phyloP scores from a whole-genome alignment of 2,329 filamentous ascomycete species.

The Ceratocystis ficicola region DNA sequence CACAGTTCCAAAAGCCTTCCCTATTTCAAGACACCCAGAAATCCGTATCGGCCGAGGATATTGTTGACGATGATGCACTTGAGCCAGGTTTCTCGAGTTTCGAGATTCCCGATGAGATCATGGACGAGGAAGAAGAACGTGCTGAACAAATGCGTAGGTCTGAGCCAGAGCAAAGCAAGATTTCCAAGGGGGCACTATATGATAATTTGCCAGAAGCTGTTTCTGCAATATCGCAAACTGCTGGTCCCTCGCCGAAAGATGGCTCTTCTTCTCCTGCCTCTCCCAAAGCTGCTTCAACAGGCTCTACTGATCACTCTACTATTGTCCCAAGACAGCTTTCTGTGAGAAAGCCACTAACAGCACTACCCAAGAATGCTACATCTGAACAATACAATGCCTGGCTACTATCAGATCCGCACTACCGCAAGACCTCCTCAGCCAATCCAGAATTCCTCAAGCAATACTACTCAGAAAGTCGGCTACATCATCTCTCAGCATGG shows the following conservation, averaged over 20 bases:
- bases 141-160: neutral
- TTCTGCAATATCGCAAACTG: neutral
- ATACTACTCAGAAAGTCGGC: slow-evolving; percentile 85
- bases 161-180: neutral
- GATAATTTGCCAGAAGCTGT: neutral
- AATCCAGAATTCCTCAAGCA: slow-evolving; percentile 91
- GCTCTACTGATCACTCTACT: neutral
- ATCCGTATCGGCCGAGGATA: slow-evolving; percentile 15
- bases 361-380: slow-evolving; percentile 52
- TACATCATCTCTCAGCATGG: slow-evolving; percentile 94
- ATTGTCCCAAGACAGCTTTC: neutral
- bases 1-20: slow-evolving; percentile 15
- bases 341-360: slow-evolving; percentile 5
- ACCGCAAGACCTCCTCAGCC: slow-evolving; percentile 78
- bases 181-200: neutral
- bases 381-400: slow-evolving; percentile 87
- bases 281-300: neutral
- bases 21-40: neutral
- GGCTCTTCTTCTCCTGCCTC: neutral
- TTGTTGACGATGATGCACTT: slow-evolving; percentile 21
- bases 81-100: slow-evolving; percentile 17
- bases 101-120: slow-evolving; percentile 14
- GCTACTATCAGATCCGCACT: slow-evolving; percentile 68
- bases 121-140: slow-evolving; percentile 11
- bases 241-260: neutral